Conservation (phyloP, 2,329 filamentous ascomycete species). For the Rosellinia necatrix region DNA sequence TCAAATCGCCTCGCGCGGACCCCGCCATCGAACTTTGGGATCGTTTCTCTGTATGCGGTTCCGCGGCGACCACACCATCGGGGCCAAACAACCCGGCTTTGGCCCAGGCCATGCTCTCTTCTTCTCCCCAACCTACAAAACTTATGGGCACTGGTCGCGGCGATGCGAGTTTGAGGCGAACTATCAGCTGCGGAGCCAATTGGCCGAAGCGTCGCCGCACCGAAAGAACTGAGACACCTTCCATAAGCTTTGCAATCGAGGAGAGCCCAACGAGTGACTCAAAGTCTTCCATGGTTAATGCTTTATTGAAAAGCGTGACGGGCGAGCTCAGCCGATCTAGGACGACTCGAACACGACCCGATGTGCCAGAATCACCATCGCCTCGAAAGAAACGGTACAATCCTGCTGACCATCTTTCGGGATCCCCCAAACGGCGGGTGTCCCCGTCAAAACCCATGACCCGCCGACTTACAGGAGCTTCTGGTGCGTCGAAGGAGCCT, state of each 20-base stretch:
- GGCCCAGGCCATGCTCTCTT: slow-evolving; percentile 70
- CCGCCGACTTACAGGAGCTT: slow-evolving; percentile 11
- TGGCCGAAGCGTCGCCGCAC: slow-evolving; percentile 73
- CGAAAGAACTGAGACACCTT: slow-evolving; percentile 51
- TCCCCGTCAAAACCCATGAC: slow-evolving; percentile 31
- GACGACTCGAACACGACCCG: slow-evolving; percentile 39
- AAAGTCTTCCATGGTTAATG: slow-evolving; percentile 63
- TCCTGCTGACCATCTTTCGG: slow-evolving; percentile 23
- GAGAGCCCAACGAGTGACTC: slow-evolving; percentile 53
- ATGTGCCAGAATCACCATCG: slow-evolving; percentile 49
- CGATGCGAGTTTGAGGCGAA: slow-evolving; percentile 60
- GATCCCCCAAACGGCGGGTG: slow-evolving; percentile 24
- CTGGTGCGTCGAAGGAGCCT: slow-evolving; percentile 2
- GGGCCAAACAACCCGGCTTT: slow-evolving; percentile 61
- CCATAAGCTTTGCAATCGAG: slow-evolving; percentile 41
- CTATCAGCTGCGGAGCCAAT: slow-evolving; percentile 70
- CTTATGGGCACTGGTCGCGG: slow-evolving; percentile 46
- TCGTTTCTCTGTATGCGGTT: slow-evolving; percentile 65
- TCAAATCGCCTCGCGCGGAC: slow-evolving; percentile 72
- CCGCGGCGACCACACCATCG: slow-evolving; percentile 46
- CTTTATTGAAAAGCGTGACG: slow-evolving; percentile 69
- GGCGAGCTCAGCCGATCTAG: slow-evolving; percentile 54
- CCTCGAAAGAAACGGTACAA: slow-evolving; percentile 45
- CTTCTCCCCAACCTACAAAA: slow-evolving; percentile 66
- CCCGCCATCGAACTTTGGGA: slow-evolving; percentile 79